Base-by-base conservation (phyloP, 106 monocot species). In the Dioscorea alata region DNA sequence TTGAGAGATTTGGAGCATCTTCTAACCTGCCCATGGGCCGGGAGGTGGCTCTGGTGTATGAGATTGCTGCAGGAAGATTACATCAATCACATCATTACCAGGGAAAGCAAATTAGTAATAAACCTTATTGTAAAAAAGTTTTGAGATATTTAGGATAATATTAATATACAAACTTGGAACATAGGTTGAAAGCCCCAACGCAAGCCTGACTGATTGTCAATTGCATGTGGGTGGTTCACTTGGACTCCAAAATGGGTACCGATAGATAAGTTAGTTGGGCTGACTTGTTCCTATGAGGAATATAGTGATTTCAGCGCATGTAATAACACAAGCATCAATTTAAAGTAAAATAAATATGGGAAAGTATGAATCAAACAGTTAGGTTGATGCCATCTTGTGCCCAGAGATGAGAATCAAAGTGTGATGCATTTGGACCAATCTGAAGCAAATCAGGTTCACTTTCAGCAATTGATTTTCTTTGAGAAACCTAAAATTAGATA, bases 181-280 rank as follows among this genome's bases (percentile, higher is more conserved):
- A 82, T 78, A 49, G 78, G 73, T 33, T 78, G 83, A 67, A 83
- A 78, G 60, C 71, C 74, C 83, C 78, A 83, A 12, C 70, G 78
- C 3, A 83, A 49, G 23, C 83, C 74, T 67, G 78, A 48, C 61
- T 83, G 83, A 74, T 52, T 83, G 61, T 78, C 83, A 53, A 74
- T 70, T 14, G 33, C 52, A 78, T 78, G 83, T n/a, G 73, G 82
- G 48, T 78, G 78, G 63, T 74, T 74, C 60, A 83, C 13, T 67
- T 74, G 67, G 23, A 83, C 66, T 67, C 83, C 83, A 83, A 78
- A 83, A 48, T 83, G 83, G 62, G 51, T 71, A 61, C 74, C 71
- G 67, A 83, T 78, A n/a, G 83, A 71, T 62, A 83, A 75, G 74
- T 83, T 83, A 50, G 78, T 77, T 1, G 74, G 74, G 62, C 61